Conservation (phyloP, 2,329 filamentous ascomycete genomes). For the Metarhizium rileyi region DNA sequence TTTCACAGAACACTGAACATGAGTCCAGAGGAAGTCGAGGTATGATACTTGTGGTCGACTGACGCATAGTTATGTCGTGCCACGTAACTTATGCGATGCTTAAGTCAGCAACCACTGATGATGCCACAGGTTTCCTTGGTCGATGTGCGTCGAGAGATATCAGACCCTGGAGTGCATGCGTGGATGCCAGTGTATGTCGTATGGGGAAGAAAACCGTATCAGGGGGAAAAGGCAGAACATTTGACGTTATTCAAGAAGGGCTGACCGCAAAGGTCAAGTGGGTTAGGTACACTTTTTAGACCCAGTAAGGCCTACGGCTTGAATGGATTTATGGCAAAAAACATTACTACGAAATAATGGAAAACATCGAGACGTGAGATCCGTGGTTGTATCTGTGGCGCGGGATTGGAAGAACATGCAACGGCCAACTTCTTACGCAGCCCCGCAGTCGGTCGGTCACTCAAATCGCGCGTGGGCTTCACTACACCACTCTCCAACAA, state of each 20-base stretch:
- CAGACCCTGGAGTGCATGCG: slow-evolving; percentile 35
- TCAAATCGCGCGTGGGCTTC: no score
- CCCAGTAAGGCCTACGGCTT: no score
- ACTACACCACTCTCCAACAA: no score
- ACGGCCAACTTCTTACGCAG: no score
- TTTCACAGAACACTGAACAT: slow-evolving; percentile 31
- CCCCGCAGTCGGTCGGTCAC: no score
- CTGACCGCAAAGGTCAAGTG: no score
- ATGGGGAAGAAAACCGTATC: slow-evolving; percentile 39
- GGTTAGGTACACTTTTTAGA: no score
- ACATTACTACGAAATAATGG: no score
- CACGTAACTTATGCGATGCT: neutral
- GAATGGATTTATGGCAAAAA: no score
- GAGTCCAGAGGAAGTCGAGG: slow-evolving; percentile 39
- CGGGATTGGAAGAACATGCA: no score
- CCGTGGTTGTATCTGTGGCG: no score
- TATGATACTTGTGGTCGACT: slow-evolving; percentile 14
- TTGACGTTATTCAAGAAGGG: neutral
- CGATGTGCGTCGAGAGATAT: slow-evolving; percentile 37
- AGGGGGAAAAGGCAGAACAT: slow-evolving; percentile 15
- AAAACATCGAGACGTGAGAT: no score
- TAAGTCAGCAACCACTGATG: neutral
- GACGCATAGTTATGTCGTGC: neutral
- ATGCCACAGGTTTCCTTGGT: slow-evolving; percentile 34
- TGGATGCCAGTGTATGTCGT: slow-evolving; percentile 42